phyloP scores from a whole-genome alignment of 441 rosid genomes.

The Geranium incanum region DNA sequence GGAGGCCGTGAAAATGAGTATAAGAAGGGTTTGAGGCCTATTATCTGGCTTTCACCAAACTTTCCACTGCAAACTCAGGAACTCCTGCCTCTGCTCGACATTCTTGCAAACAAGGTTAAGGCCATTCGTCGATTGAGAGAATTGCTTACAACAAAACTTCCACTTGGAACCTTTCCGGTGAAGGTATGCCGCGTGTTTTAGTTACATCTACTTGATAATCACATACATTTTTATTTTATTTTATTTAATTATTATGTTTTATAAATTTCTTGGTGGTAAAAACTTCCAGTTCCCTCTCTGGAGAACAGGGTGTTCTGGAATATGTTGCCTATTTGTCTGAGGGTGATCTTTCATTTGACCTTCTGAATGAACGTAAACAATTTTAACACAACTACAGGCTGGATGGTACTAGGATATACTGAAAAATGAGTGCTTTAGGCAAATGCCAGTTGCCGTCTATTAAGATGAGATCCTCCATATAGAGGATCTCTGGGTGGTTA shows the following conservation, averaged over 20 bases:
- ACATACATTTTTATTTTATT: not conserved
- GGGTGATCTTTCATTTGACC: not conserved
- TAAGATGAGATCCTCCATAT: not conserved
- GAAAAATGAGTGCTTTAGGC: not conserved
- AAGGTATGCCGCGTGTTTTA: conserved; percentile 43
- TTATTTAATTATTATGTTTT: not conserved
- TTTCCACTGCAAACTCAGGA: conserved; percentile 88
- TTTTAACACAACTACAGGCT: too few species aligned
- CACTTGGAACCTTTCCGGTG: conserved; percentile 84
- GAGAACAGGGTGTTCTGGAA: not conserved
- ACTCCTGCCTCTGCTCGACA: conserved; percentile 88
- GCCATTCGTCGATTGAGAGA: conserved; percentile 95
- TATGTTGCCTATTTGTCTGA: not conserved
- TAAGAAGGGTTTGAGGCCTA: conserved; percentile 87
- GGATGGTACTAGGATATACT: too few species aligned
- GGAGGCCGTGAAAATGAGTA: conserved; percentile 73
- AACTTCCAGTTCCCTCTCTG: not conserved
- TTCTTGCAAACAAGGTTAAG: conserved; percentile 93
- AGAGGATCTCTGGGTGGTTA: not conserved
- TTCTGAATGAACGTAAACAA: not conserved
- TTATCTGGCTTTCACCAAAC: conserved; percentile 77
- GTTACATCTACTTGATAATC: conserved; percentile 5
- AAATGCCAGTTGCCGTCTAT: not conserved
- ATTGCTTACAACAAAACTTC: conserved; percentile 88
- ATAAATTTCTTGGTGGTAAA: not conserved